Percentiles rank a stretch among this genome's conserved stretches.
These are phyloP conservation scores for Crucihimalaya himalaica DNA, from an alignment of 345 rosid genomes.

Conservation along the genomic window DNA sequence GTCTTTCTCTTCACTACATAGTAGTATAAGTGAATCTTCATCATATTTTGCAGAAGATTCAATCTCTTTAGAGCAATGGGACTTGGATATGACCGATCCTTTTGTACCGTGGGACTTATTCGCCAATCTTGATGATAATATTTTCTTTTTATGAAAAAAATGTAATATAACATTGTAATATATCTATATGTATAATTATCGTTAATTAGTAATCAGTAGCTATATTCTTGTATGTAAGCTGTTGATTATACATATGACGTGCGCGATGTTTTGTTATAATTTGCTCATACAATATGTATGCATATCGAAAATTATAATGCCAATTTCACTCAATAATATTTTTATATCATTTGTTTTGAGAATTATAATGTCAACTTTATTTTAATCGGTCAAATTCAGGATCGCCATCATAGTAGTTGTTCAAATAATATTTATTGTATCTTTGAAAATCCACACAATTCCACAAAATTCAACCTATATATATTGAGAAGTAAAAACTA, in stretches of 20 bases:
- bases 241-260: conserved; percentile 24
- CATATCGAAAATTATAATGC: too few relatives aligned
- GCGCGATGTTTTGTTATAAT: background rate
- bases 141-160: conserved; percentile 40
- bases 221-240: conserved; percentile 28
- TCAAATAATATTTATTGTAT: background rate
- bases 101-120: conserved; percentile 64
- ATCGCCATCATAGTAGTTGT: background rate
- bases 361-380: background rate
- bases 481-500: background rate
- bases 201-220: background rate
- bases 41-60: conserved; percentile 43
- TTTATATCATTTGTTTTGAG: background rate
- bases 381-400: background rate
- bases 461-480: background rate
- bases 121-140: conserved; percentile 47
- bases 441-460: background rate
- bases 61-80: conserved; percentile 48
- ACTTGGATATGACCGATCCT: conserved; percentile 57
- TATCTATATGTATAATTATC: background rate
- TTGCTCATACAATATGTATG: conserved; percentile 9
- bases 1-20: conserved; percentile 35
- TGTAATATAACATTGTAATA: conserved; percentile 19
- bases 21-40: conserved; percentile 38
- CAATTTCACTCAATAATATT: background rate